A percentile compares a stretch with the other conserved stretches of the same genome.
Evolutionary conservation across 345 rosid genomes (phyloP).

Genomic region (Gossypium bickii): DNA sequence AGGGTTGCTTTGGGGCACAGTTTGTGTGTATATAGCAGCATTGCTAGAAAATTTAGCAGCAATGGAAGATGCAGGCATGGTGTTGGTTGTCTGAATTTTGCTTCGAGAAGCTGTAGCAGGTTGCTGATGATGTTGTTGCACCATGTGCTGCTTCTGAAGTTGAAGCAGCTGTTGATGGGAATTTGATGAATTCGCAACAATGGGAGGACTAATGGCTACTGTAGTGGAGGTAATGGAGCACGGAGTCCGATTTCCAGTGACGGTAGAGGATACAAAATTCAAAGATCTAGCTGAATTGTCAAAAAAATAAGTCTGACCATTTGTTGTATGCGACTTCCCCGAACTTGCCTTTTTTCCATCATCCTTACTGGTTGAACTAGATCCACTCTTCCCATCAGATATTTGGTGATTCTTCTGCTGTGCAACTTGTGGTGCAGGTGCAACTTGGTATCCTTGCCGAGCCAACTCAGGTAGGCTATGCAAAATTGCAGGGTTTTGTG

Average conservation of each 20-base stretch:
- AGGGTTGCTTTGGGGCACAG: constrained; percentile 22
- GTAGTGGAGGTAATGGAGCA: constrained; percentile 18
- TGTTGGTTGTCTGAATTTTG: constrained; percentile 20
- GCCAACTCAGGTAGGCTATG: constrained; percentile 30
- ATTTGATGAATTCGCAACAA: constrained; percentile 20
- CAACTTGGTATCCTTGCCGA: constrained; percentile 35
- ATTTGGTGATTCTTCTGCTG: constrained; percentile 39
- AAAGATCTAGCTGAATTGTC: constrained; percentile 48
- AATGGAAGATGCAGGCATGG: constrained; percentile 22
- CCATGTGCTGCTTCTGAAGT: constrained; percentile 31
- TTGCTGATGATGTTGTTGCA: constrained; percentile 34
- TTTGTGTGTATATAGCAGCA: constrained; percentile 17
- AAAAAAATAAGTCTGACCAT: constrained; percentile 44
- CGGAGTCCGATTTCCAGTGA: constrained; percentile 41
- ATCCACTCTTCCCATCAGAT: constrained; percentile 39
- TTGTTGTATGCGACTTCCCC: constrained; percentile 30
- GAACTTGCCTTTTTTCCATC: constrained; percentile 31
- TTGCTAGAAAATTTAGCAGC: constrained; percentile 21
- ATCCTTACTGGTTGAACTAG: constrained; percentile 26
- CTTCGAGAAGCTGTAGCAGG: constrained; percentile 26
- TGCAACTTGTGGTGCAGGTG: constrained; percentile 27
- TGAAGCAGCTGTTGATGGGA: constrained; percentile 30
- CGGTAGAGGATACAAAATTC: constrained; percentile 38
- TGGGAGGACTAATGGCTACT: constrained; percentile 21
- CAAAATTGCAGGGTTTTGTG: constrained; percentile 27